Evolutionary conservation across 495 filamentous ascomycete species (phyloP), one percentile per base, ranked within the genome.

Genomic region (Neurospora hispaniola): DNA sequence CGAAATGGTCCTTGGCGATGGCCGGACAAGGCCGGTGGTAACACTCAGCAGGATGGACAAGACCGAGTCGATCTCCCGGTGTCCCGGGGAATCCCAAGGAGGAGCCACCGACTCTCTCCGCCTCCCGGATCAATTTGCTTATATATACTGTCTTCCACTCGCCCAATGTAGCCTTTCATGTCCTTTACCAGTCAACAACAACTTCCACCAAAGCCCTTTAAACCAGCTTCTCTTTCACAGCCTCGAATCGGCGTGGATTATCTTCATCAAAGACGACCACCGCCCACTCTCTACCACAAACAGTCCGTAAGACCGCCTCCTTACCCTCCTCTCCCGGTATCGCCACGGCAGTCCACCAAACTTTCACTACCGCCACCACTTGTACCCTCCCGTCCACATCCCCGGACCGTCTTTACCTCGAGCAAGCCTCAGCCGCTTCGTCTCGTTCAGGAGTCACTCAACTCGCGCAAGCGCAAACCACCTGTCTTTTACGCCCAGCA

Each of bases 401-500:
- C 74, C n/a, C 59, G 72, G 20, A 66, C 76, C 42, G 74, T 77
- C 72, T 74, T 77, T 70, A 73, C 70, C 71, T 74, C 78, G 16
- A 20, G 70, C 62, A 76, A 76, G 46, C 70, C 76, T 39, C 78
- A 70, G 12, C 76, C 78, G 4, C 78, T 79, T 71, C 78, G 75
- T 12, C 78, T 79, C 62, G 78, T 79, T 70, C 70, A 79, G 14
- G 59, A 77, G 35, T 62, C 66, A 8, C 71, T 69, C 71, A 71
- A 71, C 70, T 70, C 62, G 18, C 75, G 71, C 59, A 75, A 74
- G 69, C 74, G 73, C 7, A 62, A 62, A 35, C 74, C 76, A 35
- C 76, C 78, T 38, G 76, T 79, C 78, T 79, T 79, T 44, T 73
- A 70, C 74, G 78, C 78, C 42, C 59, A 76, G 48, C 72, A 71